These are phyloP conservation scores for Cupressus sempervirens DNA, from an alignment of 75 land plant species.

Conservation along the genomic window DNA sequence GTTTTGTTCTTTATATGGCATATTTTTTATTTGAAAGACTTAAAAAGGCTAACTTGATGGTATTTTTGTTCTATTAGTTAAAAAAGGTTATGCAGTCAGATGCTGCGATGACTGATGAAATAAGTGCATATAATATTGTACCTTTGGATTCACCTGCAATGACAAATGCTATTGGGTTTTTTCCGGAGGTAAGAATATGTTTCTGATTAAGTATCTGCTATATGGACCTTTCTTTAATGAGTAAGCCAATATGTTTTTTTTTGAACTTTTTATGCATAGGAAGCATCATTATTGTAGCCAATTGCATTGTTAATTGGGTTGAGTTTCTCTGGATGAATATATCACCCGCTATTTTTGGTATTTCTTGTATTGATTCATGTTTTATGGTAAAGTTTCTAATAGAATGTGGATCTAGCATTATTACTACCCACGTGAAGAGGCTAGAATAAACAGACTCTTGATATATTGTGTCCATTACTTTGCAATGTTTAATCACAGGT, in stretches of 20 bases:
- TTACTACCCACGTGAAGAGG: not conserved
- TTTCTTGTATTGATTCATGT: not conserved
- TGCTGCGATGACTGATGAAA: slow-evolving; percentile 59
- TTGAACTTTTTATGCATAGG: not conserved
- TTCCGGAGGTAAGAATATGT: slow-evolving; percentile 70
- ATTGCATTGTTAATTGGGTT: not conserved
- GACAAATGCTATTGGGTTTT: slow-evolving; percentile 63
- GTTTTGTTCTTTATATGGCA: not conserved
- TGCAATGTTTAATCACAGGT: slow-evolving; percentile 43
- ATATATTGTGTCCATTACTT: not conserved
- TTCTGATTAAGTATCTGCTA: not conserved
- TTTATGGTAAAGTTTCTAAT: not conserved
- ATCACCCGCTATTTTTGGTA: not conserved
- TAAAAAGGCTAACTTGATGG: not conserved
- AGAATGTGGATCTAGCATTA: not conserved
- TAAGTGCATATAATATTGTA: slow-evolving; percentile 84
- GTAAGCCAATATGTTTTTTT: not conserved
- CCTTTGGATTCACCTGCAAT: slow-evolving; percentile 83
- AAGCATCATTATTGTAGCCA: not conserved
- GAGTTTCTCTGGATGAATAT: not conserved
- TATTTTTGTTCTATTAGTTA: slow-evolving; percentile 33
- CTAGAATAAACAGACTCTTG: not conserved
- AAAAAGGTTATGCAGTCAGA: slow-evolving; percentile 67
- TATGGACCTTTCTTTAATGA: not conserved
- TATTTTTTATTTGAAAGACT: not conserved